phyloP scores from a whole-genome alignment of 2,329 filamentous ascomycete genomes.

The Xylogone sp. region DNA sequence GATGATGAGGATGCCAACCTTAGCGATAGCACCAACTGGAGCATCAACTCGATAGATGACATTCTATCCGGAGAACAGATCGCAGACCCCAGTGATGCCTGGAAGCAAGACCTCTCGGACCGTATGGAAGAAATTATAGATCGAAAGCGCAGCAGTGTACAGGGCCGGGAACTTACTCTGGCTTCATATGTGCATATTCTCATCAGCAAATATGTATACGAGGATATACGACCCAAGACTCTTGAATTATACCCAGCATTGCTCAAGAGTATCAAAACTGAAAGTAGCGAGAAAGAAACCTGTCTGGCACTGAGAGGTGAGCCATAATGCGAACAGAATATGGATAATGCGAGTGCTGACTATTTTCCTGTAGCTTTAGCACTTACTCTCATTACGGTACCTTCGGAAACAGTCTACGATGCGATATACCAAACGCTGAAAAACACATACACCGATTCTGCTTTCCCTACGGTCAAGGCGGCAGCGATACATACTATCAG shows the following conservation, averaged over 20 bases:
- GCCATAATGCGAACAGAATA: not conserved
- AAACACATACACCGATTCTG: slow-evolving; percentile 54
- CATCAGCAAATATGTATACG: slow-evolving; percentile 57
- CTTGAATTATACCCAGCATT: slow-evolving; percentile 56
- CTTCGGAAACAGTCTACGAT: slow-evolving; percentile 58
- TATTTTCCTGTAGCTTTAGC: slow-evolving; percentile 46
- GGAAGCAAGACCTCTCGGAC: slow-evolving; percentile 54
- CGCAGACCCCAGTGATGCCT: slow-evolving; percentile 45
- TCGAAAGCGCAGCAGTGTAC: slow-evolving; percentile 62
- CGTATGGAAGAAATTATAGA: slow-evolving; percentile 63
- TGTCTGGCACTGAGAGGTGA: slow-evolving; percentile 57
- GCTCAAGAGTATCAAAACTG: slow-evolving; percentile 58
- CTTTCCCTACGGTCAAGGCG: slow-evolving; percentile 54
- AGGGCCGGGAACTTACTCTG: slow-evolving; percentile 59
- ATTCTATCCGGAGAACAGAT: slow-evolving; percentile 42
- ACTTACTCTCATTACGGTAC: slow-evolving; percentile 58
- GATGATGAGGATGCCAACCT: slow-evolving; percentile 50
- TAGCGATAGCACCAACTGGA: slow-evolving; percentile 52
- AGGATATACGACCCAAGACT: slow-evolving; percentile 51
- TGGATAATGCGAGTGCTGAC: slow-evolving; percentile 1
- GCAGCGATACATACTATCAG: slow-evolving; percentile 63
- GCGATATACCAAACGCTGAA: slow-evolving; percentile 52
- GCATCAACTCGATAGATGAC: slow-evolving; percentile 45
- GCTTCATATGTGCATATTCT: slow-evolving; percentile 55
- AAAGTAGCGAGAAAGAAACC: slow-evolving; percentile 59